These are phyloP conservation scores for Hypseocharis bilobata DNA, from an alignment of 441 rosid species.

Conservation along the genomic window DNA sequence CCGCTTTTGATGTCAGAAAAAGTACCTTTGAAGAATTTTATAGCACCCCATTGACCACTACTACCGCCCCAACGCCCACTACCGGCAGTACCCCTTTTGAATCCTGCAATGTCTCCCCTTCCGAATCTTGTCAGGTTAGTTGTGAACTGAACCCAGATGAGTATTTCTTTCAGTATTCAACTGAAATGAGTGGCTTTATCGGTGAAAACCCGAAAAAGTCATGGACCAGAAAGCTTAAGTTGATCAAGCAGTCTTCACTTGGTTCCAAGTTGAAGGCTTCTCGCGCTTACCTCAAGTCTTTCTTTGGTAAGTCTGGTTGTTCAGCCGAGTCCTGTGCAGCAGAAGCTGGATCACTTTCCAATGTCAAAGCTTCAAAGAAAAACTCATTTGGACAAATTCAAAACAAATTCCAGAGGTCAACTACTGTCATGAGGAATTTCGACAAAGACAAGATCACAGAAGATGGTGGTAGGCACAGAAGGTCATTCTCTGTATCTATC, in stretches of 20 bases:
- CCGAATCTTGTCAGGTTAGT: constrained; percentile 55
- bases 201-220: constrained; percentile 47
- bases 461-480: constrained; percentile 7
- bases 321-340: constrained; percentile 25
- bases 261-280: constrained; percentile 22
- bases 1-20: constrained; percentile 13
- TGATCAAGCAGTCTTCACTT: constrained; percentile 25
- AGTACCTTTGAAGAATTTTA: constrained; percentile 43
- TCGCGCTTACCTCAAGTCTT: constrained; percentile 19
- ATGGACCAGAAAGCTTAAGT: constrained; percentile 57
- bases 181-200: constrained; percentile 22
- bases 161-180: constrained; percentile 32
- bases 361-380: constrained; percentile 29
- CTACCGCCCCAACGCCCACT: constrained; percentile 43
- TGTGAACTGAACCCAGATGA: constrained; percentile 60
- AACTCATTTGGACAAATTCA: constrained; percentile 47
- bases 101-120: constrained; percentile 55
- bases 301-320: constrained; percentile 21
- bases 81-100: constrained; percentile 58
- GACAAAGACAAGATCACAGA: constrained; percentile 11
- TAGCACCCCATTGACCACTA: constrained; percentile 55
- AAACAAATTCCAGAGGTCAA: constrained; percentile 30
- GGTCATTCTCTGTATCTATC: constrained; percentile 25
- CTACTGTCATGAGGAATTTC: constrained; percentile 20
- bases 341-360: constrained; percentile 26